Base-by-base conservation (phyloP, 768 basidiomycete genomes). In the Mycena crocata region DNA sequence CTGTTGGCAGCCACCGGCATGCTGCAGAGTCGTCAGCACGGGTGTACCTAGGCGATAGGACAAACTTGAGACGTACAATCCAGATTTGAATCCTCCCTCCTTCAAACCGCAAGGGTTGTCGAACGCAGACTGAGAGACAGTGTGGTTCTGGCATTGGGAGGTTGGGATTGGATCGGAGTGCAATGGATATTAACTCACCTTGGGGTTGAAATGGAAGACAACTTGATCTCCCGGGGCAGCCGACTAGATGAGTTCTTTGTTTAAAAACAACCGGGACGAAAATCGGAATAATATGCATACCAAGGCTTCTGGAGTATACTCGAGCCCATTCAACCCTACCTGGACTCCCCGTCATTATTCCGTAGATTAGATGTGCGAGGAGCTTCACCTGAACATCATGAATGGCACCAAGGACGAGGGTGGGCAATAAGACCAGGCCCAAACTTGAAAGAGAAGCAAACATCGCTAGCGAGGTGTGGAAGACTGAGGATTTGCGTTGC, bases 361-460 rank as follows among this genome's bases (percentile, higher is more conserved):
- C n/a, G n/a, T n/a, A n/a, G n/a, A n/a, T n/a, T n/a, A n/a, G n/a
- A n/a, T n/a, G n/a, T n/a, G n/a, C n/a, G n/a, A n/a, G n/a, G n/a
- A n/a, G n/a, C n/a, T n/a, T n/a, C n/a, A 91, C 89, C 75, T 85
- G 80, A 68, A 91, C 73, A 76, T 89, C 82, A 71, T 83, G 78
- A 64, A 86, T 81, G 69, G 77, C 78, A 75, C 83, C 85, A 71
- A 81, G 78, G 74, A 81, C 85, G 71, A 85, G 78, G 75, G n/a
- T n/a, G n/a, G 85, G 84, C 74, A 84, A 71, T 70, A 87, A 76
- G 72, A 78, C 81, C 77, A 88, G 81, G 78, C 80, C 83, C 71
- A 86, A 72, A 70, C n/a, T n/a, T n/a, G 82, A 81, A 74, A 85
- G 68, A 75, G 74, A 74, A 72, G 78, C 71, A 73, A 86, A 79